A percentile compares a stretch with the other conserved stretches of the same genome.
Conservation (phyloP, 2,329 filamentous ascomycete species). For the Pseudopithomyces chartarum region DNA sequence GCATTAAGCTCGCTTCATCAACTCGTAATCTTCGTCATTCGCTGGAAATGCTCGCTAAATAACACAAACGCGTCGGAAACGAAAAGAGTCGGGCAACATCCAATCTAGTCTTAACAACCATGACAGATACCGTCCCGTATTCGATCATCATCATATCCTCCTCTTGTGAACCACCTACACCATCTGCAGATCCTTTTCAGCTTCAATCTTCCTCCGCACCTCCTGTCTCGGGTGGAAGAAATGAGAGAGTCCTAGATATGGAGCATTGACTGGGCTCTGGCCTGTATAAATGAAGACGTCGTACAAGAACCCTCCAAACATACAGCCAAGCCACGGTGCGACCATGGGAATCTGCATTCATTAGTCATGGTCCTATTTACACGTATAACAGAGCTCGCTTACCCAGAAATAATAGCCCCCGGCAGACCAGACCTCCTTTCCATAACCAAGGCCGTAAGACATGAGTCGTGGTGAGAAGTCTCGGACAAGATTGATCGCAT, state of each 20-base stretch:
- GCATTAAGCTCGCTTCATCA: background rate
- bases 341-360: constrained; percentile 69
- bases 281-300: constrained; percentile 65
- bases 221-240: constrained; percentile 41
- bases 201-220: constrained; percentile 22
- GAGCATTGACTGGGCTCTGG: constrained; percentile 71
- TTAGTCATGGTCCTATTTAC: background rate
- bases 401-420: constrained; percentile 77
- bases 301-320: constrained; percentile 37
- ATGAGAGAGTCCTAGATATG: constrained; percentile 66
- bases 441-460: constrained; percentile 71
- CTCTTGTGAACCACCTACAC: constrained; percentile 14
- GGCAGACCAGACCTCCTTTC: constrained; percentile 67
- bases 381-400: constrained; percentile 20
- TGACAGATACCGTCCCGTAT: background rate
- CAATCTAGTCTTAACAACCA: background rate
- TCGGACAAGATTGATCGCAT: constrained; percentile 74
- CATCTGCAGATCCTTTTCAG: constrained; percentile 36
- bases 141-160: background rate
- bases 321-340: constrained; percentile 66
- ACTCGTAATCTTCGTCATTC: background rate
- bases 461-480: constrained; percentile 73
- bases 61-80: constrained; percentile 2
- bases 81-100: background rate
- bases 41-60: constrained; percentile 4